Evolutionary conservation across 1,139 yeast species (phyloP), one percentile per base, ranked within the genome.

Genomic region (Candida buenavistaensis): DNA sequence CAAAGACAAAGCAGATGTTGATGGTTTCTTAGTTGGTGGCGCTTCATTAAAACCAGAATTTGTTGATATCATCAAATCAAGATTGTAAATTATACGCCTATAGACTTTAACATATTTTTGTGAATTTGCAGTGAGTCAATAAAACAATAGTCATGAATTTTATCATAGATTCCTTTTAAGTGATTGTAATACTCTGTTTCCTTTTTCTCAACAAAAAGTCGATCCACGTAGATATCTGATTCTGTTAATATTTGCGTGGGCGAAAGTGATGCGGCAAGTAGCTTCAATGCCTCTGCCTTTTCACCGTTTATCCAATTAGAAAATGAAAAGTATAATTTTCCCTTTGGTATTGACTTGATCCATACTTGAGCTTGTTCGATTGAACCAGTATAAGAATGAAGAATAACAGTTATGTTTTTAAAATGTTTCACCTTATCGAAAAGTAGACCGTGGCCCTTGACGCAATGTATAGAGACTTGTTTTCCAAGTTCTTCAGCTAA

Each of bases 21-120:
- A 92, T 61, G 99, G 99, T 38, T 92, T 90, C 92, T 81, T 92
- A 59, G 98, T 92, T 55, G 99, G 99, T 61, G 99, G 99, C 74
- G 99, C 98, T 61, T 87, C 96, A 33, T 81, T 92, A 70, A 92
- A 92, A 79, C 96, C 98, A 48, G 98, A 92, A 75, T 92, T 92
- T 62, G 81, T 88, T 59, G 94, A 88, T 72, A 92, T 92, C 59
- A 76, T 92, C 78, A 92, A 84, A 75, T 86, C 96, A 41, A 85
- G 96, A 82, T 71, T 74, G 62, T 88, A 82, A 68, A 37, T 37
- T 30, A n/a, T 31, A 26, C 24, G 16, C 41, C 37, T 33, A 44
- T 34, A 26, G 45, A 40, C 10, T 28, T 11, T 28, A 44, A 17
- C 43, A 43, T 37, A 28, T 44, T 44, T 11, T 35, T 23, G 25